Base-by-base conservation (phyloP, 208 protist genomes). In the Wallacemonas sp. region DNA sequence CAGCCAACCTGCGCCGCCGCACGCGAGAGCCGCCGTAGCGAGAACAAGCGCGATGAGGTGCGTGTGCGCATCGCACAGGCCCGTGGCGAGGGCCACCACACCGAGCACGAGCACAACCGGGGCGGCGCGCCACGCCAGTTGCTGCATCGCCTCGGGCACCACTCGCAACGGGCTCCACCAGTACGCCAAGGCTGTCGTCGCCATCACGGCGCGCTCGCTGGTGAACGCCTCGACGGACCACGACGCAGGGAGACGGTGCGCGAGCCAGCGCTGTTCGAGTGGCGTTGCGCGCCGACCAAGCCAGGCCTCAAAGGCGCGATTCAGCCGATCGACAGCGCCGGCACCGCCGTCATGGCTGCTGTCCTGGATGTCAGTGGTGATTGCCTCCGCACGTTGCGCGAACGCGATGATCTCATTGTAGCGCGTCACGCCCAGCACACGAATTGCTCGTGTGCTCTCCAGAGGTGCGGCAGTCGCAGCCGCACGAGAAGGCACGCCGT, bases 281-380 rank as follows among this genome's bases (percentile, higher is more conserved):
- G 52, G 6, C 17, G 52, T 58, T 11, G 30, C 14, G 34, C 29
- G 32, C 0, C 52, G 24, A 1, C 52, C 52, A 0, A 58, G 19
- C 52, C 52, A 58, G 5, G 26, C 52, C n/a, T 26, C 0, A 39
- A 58, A 58, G 9, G 52, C 52, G 8, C 6, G 12, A 58, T 58
- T 29, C 8, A 58, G 52, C 8, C 26, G 52, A 16, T 9, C 32
- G n/a, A 11, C 14, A 19, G 23, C 47, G 24, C 30, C 52, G n/a
- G 24, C 8, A 9, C 5, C 19, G 19, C 21, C 26, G 47, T 55
- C 26, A 17, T 4, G 0, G n/a, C 47, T n/a, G n/a, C n/a, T n/a
- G 44, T 14, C 44, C 17, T 49, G 44, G 44, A 14, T 23, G 19
- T 49, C 17, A 12, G 19, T 23, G 17, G 44, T 26, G 44, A 17